Conservation (phyloP, 768 basidiomycete species). For the Kwoniella shandongensis region DNA sequence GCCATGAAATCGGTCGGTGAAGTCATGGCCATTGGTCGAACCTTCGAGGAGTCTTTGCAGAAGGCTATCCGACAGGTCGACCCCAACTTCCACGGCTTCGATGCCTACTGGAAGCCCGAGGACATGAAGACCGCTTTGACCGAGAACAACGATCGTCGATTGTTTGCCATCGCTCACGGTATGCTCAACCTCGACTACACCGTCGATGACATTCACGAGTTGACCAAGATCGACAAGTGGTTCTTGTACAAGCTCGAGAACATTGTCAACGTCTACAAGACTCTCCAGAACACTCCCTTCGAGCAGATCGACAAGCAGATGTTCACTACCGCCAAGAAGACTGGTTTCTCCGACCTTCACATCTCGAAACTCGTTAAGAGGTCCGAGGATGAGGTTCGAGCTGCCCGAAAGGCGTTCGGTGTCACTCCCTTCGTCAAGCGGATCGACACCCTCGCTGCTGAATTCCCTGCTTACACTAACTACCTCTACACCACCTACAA, state of each 20-base stretch:
- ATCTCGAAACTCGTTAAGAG: constrained; percentile 77
- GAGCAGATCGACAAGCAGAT: constrained; percentile 71
- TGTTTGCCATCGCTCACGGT: constrained; percentile 96
- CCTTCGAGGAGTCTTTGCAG: constrained; percentile 96
- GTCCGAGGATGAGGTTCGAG: constrained; percentile 75
- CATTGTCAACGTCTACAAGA: constrained; percentile 83
- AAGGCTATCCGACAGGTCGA: constrained; percentile 98
- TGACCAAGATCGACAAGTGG: constrained; percentile 99
- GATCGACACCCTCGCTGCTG: constrained; percentile 97
- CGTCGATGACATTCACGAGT: constrained; percentile 82
- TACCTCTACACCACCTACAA: constrained; percentile 99
- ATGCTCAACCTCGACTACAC: constrained; percentile 92
- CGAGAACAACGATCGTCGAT: constrained; percentile 87
- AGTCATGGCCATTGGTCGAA: constrained; percentile 99
- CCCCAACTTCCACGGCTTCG: constrained; percentile 94
- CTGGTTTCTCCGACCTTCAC: constrained; percentile 93
- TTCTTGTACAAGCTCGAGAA: constrained; percentile 99
- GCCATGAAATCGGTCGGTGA: constrained; percentile 99
- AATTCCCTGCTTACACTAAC: constrained; percentile 97
- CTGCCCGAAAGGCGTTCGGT: constrained; percentile 77
- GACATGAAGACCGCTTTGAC: constrained; percentile 76
- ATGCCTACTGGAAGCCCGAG: constrained; percentile 85
- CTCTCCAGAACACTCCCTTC: constrained; percentile 69
- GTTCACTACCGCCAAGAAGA: constrained; percentile 82
- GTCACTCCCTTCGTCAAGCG: constrained; percentile 98